Evolutionary conservation across 257 asterid species (phyloP), one percentile per base, ranked within the genome.

Genomic region (Scutellaria barbata): DNA sequence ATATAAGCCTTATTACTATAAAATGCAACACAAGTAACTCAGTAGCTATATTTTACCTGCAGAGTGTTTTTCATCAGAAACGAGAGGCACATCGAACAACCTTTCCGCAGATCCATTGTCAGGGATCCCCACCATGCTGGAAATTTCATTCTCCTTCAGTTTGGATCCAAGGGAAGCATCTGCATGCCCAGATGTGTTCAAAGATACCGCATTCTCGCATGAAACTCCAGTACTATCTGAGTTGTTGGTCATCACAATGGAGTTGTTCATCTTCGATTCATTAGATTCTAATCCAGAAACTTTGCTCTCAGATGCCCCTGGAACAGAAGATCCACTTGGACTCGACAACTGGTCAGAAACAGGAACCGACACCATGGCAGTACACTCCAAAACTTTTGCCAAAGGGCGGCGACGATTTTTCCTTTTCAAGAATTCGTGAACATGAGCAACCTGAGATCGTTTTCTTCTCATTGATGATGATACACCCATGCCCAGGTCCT

Each of bases 81-180:
- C 78, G 60, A 90, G 82, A 69, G 98, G 92, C 78, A 88, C 92
- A 52, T 85, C 95, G 56, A 81, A 90, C 76, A 92, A 84, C 48
- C 63, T 71, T 46, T 77, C 87, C 22, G 72, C 69, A 67, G 85
- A 80, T 48, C 78, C 87, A 67, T 79, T 69, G 25, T 66, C 87
- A 1, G 81, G 72, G 78, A 56, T 74, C 17, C 63, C 88, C 66
- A 47, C 66, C 43, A 59, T 59, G 76, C 90, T 81, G 66, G 84
- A 85, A 70, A 74, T 79, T 45, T 81, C 90, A 75, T 69, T 86
- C 74, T 88, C 92, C 77, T 75, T 85, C 71, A 42, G 84, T 63
- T 74, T 74, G 12, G 75, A 60, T 70, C 75, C 78, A 72, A 73
- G 76, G 17, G 80, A 79, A 80, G 84, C 77, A 61, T 79, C 84